Percentiles rank a stretch among this genome's conserved stretches.
These are phyloP conservation scores for Tetradesmus lagerheimii DNA, from an alignment of 139 green algal genomes.

Conservation along the genomic window DNA sequence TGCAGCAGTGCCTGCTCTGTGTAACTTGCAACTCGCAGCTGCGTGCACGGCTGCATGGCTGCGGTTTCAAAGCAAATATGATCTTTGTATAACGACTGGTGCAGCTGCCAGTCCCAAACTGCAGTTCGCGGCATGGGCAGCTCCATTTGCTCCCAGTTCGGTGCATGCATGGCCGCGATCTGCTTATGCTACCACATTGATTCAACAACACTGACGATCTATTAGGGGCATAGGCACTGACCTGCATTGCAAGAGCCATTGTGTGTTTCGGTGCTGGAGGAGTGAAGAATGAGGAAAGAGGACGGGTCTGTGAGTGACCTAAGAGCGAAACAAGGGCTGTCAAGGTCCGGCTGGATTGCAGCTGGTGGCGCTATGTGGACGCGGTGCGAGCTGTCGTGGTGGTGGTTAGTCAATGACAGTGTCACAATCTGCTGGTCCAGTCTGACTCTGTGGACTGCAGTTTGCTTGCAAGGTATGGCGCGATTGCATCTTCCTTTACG, in stretches of 20 bases:
- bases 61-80: background rate
- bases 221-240: background rate
- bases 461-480: too few relatives aligned
- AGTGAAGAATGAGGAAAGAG: background rate
- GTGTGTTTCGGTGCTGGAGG: background rate
- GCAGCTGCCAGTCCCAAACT: background rate
- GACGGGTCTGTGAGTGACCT: background rate
- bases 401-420: background rate
- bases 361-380: background rate
- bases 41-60: background rate
- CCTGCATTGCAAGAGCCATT: slow-evolving; percentile 38
- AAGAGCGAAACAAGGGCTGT: background rate
- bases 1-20: background rate
- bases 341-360: background rate
- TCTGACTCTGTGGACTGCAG: too few relatives aligned
- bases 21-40: background rate
- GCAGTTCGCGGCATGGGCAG: background rate
- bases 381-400: background rate
- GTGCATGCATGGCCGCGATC: background rate
- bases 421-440: background rate
- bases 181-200: background rate
- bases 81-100: background rate
- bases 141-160: background rate
- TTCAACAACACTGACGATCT: background rate
- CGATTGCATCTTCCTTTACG: too few relatives aligned